Evolutionary conservation across 1,284 basidiomycete genomes (phyloP).

Genomic region (Thecaphora thlaspeos): DNA sequence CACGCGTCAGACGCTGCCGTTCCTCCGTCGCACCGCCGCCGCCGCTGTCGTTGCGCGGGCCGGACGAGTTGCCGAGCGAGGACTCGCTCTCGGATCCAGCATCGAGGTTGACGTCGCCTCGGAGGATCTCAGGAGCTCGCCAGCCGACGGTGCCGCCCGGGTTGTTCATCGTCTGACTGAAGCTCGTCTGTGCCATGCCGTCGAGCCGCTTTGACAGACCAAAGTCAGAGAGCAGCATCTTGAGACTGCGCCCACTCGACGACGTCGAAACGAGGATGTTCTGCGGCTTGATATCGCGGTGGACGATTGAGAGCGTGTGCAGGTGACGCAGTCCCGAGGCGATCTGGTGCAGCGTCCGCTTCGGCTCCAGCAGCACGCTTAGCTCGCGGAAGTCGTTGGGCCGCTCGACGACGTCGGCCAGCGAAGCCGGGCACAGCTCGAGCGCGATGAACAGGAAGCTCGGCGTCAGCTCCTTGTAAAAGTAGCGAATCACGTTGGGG

Average conservation of each 20-base stretch:
- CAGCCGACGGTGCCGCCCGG: slow-evolving; percentile 55
- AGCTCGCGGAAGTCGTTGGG: slow-evolving; percentile 46
- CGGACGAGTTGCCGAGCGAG: slow-evolving; percentile 23
- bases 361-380: slow-evolving; percentile 64
- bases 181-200: slow-evolving; percentile 51
- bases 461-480: slow-evolving; percentile 82
- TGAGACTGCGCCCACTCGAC: slow-evolving; percentile 40
- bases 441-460: slow-evolving; percentile 92
- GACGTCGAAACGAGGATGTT: slow-evolving; percentile 77
- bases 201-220: slow-evolving; percentile 55
- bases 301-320: slow-evolving; percentile 91
- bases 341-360: slow-evolving; percentile 82
- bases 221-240: slow-evolving; percentile 57
- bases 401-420: slow-evolving; percentile 84
- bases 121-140: slow-evolving; percentile 56
- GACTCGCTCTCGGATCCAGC: slow-evolving; percentile 35
- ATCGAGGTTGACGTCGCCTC: slow-evolving; percentile 47
- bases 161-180: slow-evolving; percentile 55
- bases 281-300: slow-evolving; percentile 97
- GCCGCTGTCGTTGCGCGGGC: not conserved
- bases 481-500: slow-evolving; percentile 94
- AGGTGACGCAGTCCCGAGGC: slow-evolving; percentile 83
- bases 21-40: slow-evolving; percentile 22
- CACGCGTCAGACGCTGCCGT: slow-evolving; percentile 45
- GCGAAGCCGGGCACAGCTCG: slow-evolving; percentile 89